Conservation (phyloP, 2,329 filamentous ascomycete genomes). For the Blastomyces gilchristii region DNA sequence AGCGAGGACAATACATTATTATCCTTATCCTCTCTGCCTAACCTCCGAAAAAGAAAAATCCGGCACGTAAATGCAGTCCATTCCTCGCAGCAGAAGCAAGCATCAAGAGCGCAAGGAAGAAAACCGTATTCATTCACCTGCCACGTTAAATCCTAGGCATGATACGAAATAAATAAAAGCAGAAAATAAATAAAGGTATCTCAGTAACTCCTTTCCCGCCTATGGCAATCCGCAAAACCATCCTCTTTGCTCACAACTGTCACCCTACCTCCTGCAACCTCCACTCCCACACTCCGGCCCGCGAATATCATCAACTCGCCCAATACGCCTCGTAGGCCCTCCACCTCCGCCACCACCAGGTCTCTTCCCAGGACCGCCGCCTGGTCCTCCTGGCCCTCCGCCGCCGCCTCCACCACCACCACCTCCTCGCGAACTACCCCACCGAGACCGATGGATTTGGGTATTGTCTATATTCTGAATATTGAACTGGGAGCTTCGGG, state of each 20-base stretch:
- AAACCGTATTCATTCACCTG: not conserved
- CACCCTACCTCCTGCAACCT: constrained; percentile 27
- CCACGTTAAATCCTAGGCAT: not conserved
- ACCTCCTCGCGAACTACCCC: constrained; percentile 12
- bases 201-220: not conserved
- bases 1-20: not conserved
- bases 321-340: constrained; percentile 30
- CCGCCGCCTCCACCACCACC: constrained; percentile 16
- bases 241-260: not conserved
- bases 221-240: not conserved
- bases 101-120: not conserved
- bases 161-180: not conserved
- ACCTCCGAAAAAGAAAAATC: not conserved
- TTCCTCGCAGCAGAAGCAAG: not conserved
- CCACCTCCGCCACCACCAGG: constrained; percentile 19
- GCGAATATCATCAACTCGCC: constrained; percentile 39
- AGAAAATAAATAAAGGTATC: not conserved
- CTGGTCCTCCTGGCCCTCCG: constrained; percentile 21
- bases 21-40: not conserved
- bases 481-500: constrained; percentile 39
- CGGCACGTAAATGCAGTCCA: not conserved
- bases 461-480: constrained; percentile 24
- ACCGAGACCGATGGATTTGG: constrained; percentile 15
- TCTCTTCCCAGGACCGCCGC: constrained; percentile 13
- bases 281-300: constrained; percentile 39